Conservation (phyloP, 768 basidiomycete species). For the Galerina marginata region DNA sequence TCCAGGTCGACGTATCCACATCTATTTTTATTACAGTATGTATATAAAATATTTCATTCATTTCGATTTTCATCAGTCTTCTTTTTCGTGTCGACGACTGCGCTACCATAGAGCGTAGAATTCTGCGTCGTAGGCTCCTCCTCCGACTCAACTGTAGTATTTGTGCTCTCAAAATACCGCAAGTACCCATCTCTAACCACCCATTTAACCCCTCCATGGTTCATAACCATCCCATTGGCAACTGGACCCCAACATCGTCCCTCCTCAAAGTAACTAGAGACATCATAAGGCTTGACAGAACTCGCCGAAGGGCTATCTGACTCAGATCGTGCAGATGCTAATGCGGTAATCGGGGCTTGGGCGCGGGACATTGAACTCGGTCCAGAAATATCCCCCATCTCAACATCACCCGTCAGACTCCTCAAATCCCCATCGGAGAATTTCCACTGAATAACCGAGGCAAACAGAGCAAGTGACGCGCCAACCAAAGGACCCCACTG, state of each 20-base stretch:
- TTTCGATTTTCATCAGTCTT: no score
- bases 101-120: no score
- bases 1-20: no score
- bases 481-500: constrained; percentile 15
- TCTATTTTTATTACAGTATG: no score
- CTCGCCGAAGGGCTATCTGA: not conserved
- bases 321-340: not conserved
- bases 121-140: not conserved
- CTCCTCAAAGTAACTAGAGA: constrained; percentile 7
- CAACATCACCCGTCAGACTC: not conserved
- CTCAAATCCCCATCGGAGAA: not conserved
- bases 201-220: constrained; percentile 5
- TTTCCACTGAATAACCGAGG: constrained; percentile 12
- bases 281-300: not conserved
- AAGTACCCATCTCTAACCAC: constrained; percentile 3
- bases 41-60: no score
- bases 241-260: constrained; percentile 9
- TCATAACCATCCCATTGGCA: constrained; percentile 15
- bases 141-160: not conserved
- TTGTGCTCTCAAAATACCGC: constrained; percentile 1
- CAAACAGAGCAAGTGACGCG: constrained; percentile 11
- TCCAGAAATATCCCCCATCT: not conserved
- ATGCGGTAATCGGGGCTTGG: not conserved
- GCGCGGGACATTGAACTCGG: not conserved
- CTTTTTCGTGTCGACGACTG: no score